Conservation (phyloP, 768 basidiomycete genomes). For the Russula vinacea region DNA sequence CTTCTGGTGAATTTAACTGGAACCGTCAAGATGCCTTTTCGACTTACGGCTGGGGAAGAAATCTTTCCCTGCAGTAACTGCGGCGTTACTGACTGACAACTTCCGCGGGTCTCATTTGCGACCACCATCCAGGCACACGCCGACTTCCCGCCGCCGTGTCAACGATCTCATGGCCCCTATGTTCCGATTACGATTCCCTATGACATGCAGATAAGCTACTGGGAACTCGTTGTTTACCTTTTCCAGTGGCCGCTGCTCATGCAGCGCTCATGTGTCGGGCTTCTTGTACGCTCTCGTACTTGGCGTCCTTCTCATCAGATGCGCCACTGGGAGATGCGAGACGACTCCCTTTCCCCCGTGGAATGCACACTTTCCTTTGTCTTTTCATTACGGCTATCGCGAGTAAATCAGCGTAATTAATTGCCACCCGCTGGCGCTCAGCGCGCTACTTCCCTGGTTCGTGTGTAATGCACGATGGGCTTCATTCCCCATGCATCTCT, state of each 20-base stretch:
- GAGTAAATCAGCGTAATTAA: not conserved
- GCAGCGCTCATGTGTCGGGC: not conserved
- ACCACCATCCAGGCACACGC: constrained; percentile 5
- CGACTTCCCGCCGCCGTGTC: not conserved
- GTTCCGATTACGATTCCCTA: not conserved
- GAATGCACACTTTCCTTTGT: not conserved
- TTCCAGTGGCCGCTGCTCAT: not conserved
- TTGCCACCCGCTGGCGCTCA: not conserved
- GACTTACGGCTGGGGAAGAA: not conserved
- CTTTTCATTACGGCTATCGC: not conserved
- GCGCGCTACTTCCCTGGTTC: not conserved
- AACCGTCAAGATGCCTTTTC: constrained; percentile 2
- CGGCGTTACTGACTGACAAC: not conserved
- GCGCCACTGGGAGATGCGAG: not conserved
- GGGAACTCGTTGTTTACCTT: not conserved
- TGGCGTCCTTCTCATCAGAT: constrained; percentile 16
- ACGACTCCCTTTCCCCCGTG: not conserved
- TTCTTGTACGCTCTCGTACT: not conserved
- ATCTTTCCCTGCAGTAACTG: constrained; percentile 9
- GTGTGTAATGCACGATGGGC: not conserved
- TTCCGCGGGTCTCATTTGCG: constrained; percentile 1
- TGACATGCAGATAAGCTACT: constrained; percentile 3
- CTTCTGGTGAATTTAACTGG: not conserved
- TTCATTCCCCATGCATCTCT: not conserved
- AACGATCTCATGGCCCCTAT: not conserved